Base-by-base conservation (phyloP, 192 early-diverging fungal species). In the Rhizoclosmatium globosum region DNA sequence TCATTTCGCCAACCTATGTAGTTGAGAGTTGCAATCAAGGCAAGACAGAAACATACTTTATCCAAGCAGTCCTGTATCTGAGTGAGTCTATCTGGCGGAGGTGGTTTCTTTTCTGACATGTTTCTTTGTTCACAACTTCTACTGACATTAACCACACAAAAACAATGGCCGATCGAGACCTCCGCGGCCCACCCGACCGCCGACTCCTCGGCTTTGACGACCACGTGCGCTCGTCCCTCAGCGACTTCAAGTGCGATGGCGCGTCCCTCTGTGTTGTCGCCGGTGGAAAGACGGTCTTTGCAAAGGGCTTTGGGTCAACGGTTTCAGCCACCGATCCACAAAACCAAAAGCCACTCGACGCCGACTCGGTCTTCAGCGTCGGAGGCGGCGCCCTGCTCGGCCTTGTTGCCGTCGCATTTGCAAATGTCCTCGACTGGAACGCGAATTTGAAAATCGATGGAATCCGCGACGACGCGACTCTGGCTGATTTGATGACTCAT, bases 51-150 rank as follows among this genome's bases (percentile, higher is more conserved):
- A 31, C 48, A 3, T 17, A 74, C 82, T 68, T 78, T 83, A 71
- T 81, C 79, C 17, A 85, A 21, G 42, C 69, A 74, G 41, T 81
- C 75, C 61, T 85, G 84, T 7, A 85, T 78, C 70, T 85, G 84
- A 2, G 84, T 83, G 23, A 85, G 56, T 39, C 84, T 38, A 62
- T 83, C 84, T 3, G 53, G 41, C 58, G 60, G 58, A 31, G 59
- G 69, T n/a, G n/a, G 50, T 47, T 19, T 45, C 6, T 41, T 17
- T 64, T 7, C 61, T 0, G 61, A 21, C 11, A 17, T 64, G 43
- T 42, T 68, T 31, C 4, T 68, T 31, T 42, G 15, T 47, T n/a
- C 17, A 23, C 38, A 31, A 11, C 62, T 31, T 11, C 31, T 64
- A 23, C 17, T 17, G 7, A 17, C 9, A 17, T 64, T 64, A 23